Evolutionary conservation across 148 eudicot genomes (phyloP).

Genomic region (Simmondsia chinensis): DNA sequence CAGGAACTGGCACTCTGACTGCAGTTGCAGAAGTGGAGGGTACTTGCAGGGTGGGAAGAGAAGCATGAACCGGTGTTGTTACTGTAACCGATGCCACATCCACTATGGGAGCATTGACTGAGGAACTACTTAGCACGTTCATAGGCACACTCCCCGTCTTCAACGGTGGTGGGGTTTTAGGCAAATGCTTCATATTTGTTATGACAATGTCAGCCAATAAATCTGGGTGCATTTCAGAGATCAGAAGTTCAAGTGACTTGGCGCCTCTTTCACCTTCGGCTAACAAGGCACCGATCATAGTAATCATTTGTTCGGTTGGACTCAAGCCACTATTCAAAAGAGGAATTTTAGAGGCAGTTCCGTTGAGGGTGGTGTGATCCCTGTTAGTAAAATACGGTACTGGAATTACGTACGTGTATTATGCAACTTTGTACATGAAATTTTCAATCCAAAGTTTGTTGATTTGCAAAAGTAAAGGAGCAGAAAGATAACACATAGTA

Average conservation of each 20-base stretch:
- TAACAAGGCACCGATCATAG: slow-evolving; percentile 83
- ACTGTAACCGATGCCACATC: slow-evolving; percentile 26
- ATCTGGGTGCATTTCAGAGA: slow-evolving; percentile 79
- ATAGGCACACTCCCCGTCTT: slow-evolving; percentile 18
- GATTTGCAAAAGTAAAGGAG: no score
- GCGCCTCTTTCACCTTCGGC: slow-evolving; percentile 96
- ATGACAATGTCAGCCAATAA: slow-evolving; percentile 91
- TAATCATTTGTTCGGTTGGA: slow-evolving; percentile 89
- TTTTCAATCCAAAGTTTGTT: no score
- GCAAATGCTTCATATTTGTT: slow-evolving; percentile 90
- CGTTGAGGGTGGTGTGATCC: slow-evolving; percentile 35
- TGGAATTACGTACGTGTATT: no score
- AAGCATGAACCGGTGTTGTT: slow-evolving; percentile 22
- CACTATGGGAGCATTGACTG: slow-evolving; percentile 19
- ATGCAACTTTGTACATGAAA: no score
- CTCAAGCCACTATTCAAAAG: slow-evolving; percentile 28
- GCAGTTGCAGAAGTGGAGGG: slow-evolving; percentile 24
- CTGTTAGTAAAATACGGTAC: no score
- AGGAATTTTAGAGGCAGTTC: slow-evolving; percentile 41
- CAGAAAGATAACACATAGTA: no score
- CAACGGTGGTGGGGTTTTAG: slow-evolving; percentile 44
- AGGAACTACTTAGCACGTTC: slow-evolving; percentile 25
- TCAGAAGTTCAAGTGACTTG: slow-evolving; percentile 71
- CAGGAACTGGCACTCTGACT: slow-evolving; percentile 32
- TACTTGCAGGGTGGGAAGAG: slow-evolving; percentile 24